Percentiles rank a stretch among this genome's conserved stretches.
These are phyloP conservation scores for Mycena chlorophos DNA, from an alignment of 768 basidiomycete species.

Conservation along the genomic window DNA sequence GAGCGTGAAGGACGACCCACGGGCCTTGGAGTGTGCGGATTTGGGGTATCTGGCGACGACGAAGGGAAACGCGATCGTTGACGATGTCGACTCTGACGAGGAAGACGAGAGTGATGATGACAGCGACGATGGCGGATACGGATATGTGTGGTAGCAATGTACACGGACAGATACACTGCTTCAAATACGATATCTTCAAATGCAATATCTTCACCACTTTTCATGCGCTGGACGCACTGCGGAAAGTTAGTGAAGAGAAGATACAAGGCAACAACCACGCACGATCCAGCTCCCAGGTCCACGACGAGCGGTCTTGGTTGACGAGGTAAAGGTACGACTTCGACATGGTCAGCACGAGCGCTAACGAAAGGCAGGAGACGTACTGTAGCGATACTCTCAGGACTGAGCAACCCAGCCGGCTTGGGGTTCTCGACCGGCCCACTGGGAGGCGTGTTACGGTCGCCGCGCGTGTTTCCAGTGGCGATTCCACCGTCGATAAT, in stretches of 20 bases:
- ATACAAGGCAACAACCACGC: background rate
- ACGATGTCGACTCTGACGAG: background rate
- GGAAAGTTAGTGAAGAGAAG: background rate
- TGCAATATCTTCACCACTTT: slow-evolving; percentile 25
- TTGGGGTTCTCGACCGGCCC: slow-evolving; percentile 24
- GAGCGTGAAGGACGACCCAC: background rate
- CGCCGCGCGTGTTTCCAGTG: slow-evolving; percentile 25
- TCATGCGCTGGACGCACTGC: slow-evolving; percentile 22
- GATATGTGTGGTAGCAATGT: too few species aligned
- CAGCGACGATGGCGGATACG: background rate
- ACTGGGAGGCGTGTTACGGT: slow-evolving; percentile 41
- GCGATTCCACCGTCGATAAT: slow-evolving; percentile 66
- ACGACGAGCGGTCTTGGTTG: slow-evolving; percentile 21
- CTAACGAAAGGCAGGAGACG: slow-evolving; percentile 15
- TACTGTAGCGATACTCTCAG: slow-evolving; percentile 72
- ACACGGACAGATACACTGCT: too few species aligned
- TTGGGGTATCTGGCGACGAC: background rate
- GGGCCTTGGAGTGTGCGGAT: background rate
- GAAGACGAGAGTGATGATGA: background rate
- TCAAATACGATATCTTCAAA: too few species aligned
- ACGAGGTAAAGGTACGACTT: slow-evolving; percentile 17
- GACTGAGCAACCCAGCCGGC: slow-evolving; percentile 45
- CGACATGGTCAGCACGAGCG: background rate
- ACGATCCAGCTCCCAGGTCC: slow-evolving; percentile 23
- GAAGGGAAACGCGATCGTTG: background rate